Conservation (phyloP, 2,329 filamentous ascomycete species). For the Alternaria brassicae region DNA sequence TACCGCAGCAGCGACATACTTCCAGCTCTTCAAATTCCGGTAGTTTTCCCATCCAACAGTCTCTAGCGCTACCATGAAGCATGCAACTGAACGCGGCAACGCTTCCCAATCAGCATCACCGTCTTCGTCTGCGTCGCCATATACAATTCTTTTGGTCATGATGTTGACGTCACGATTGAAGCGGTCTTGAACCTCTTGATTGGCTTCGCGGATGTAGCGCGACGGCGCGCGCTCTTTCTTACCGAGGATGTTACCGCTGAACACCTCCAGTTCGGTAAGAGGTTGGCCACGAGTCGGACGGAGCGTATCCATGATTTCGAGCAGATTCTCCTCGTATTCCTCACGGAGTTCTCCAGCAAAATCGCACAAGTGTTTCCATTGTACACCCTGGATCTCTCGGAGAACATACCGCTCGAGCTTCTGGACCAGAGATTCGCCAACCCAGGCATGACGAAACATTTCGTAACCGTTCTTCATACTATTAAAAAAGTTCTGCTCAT, state of each 20-base stretch:
- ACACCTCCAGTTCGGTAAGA: constrained; percentile 54
- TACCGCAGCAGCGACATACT: constrained; percentile 60
- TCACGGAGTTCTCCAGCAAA: constrained; percentile 55
- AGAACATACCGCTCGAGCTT: constrained; percentile 53
- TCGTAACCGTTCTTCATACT: constrained; percentile 33
- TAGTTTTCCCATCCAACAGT: constrained; percentile 38
- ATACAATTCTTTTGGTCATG: constrained; percentile 54
- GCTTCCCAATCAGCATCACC: constrained; percentile 46
- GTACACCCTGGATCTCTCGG: constrained; percentile 47
- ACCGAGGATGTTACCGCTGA: constrained; percentile 65
- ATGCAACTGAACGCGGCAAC: constrained; percentile 60
- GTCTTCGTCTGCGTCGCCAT: constrained; percentile 45
- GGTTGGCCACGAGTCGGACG: constrained; percentile 36
- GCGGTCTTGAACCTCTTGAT: constrained; percentile 48
- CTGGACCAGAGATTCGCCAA: constrained; percentile 32
- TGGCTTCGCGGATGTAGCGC: constrained; percentile 39
- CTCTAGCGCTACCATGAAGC: constrained; percentile 54
- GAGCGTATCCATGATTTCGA: constrained; percentile 55
- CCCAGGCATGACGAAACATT: constrained; percentile 1
- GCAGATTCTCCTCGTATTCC: constrained; percentile 60
- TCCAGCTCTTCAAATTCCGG: constrained; percentile 57
- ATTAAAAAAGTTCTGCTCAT: constrained; percentile 70
- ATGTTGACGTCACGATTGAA: constrained; percentile 54
- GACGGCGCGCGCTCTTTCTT: constrained; percentile 52
- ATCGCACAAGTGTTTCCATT: constrained; percentile 50